Evolutionary conservation across 352 stramenopile species (phyloP), one percentile per base, ranked within the genome.

Genomic region (Globisporangium sylvaticum): DNA sequence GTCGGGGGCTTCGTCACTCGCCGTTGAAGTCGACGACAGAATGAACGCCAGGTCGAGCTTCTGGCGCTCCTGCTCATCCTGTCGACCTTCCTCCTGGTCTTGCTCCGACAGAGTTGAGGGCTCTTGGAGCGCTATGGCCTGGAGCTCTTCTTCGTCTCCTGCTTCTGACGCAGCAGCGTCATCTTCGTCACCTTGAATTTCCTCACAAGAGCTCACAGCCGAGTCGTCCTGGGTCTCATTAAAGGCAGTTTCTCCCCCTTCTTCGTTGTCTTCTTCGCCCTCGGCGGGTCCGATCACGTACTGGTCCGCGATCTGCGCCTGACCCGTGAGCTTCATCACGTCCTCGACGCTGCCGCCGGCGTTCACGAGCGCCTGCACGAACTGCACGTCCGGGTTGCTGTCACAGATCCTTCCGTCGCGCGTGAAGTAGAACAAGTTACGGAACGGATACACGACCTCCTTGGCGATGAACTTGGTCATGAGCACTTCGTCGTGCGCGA

Each of bases 21-120:
- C 46, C 7, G 46, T 27, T 6, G 22, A 24, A 27, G 46, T 54
- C 46, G 8, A 54, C 20, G 34, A 42, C 34, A 54, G 46, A 54
- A 54, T 29, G 46, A 54, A 54, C 46, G 46, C 46, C 46, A 54
- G 46, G 46, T 54, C 46, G 20, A 54, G 7, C n/a, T 54, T 54
- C 46, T 10, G 46, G 14, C 20, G 46, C 46, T 54, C 46, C 7
- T 27, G 46, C 20, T 54, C 46, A 22, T 10, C 24, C 46, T 54
- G 20, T 5, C 6, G 22, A 22, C 0, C 46, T 22, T 54, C 20
- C 46, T 54, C 46, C 20, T 54, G 46, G 0, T 54, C 46, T 9
- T 22, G 46, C 46, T 27, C 46, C 8, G 46, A 24, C 46, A 54
- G n/a, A 22, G 46, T n/a, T 54, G n/a, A 54, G n/a, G 15, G 14